These are phyloP conservation scores for Venustampulla echinocandica DNA, from an alignment of 495 filamentous ascomycete species.

Conservation along the genomic window DNA sequence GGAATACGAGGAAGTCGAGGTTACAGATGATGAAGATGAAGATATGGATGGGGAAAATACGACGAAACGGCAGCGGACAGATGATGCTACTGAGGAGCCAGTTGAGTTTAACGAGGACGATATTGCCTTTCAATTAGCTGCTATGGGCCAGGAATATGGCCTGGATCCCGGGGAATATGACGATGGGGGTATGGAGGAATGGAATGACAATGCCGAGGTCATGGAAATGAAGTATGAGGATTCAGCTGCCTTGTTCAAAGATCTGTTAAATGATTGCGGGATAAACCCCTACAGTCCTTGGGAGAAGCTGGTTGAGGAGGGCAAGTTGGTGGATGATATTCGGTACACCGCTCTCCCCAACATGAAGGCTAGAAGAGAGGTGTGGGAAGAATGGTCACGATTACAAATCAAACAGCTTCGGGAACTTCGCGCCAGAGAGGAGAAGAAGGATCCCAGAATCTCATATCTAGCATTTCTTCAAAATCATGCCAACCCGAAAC, in stretches of 20 bases:
- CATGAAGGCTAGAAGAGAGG: constrained; percentile 72
- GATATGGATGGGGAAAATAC: constrained; percentile 32
- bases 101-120: constrained; percentile 93
- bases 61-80: constrained; percentile 59
- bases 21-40: constrained; percentile 53
- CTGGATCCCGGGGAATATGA: constrained; percentile 63
- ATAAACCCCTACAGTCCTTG: constrained; percentile 88
- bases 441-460: constrained; percentile 78
- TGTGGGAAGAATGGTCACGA: constrained; percentile 72
- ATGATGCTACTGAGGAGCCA: constrained; percentile 47
- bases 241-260: constrained; percentile 66
- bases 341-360: constrained; percentile 76
- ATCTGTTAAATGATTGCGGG: constrained; percentile 71
- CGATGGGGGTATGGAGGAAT: constrained; percentile 51
- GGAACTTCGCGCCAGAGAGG: constrained; percentile 63
- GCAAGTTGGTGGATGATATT: constrained; percentile 73
- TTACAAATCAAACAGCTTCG: constrained; percentile 62
- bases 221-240: constrained; percentile 59
- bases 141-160: constrained; percentile 49
- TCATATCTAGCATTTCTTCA: constrained; percentile 78
- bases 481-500: constrained; percentile 71
- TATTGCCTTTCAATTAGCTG: constrained; percentile 82
- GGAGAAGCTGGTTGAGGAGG: constrained; percentile 78
- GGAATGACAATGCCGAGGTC: constrained; percentile 64
- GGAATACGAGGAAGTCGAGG: constrained; percentile 86